phyloP scores from a whole-genome alignment of 2,329 filamentous ascomycete species.

The Aspergillus nomiae region DNA sequence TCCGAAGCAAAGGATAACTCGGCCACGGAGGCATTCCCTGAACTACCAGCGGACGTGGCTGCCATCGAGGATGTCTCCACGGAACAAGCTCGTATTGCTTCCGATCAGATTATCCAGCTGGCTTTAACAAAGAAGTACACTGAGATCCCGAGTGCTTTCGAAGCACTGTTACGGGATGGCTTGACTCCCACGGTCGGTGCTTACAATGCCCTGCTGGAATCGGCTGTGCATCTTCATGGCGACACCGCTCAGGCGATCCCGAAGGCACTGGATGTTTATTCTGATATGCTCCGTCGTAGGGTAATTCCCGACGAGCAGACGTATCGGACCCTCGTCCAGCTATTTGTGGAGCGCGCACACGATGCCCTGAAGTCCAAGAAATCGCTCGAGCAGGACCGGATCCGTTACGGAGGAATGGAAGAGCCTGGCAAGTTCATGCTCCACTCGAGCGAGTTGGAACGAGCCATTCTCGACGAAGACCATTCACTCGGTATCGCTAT shows the following conservation, averaged over 20 bases:
- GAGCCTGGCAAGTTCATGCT: slow-evolving; percentile 85
- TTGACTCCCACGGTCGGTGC: slow-evolving; percentile 78
- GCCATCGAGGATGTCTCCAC: slow-evolving; percentile 53
- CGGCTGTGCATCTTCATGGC: slow-evolving; percentile 78
- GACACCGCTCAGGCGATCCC: slow-evolving; percentile 82
- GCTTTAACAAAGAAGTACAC: slow-evolving; percentile 72
- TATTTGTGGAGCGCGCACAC: slow-evolving; percentile 78
- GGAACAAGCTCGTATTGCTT: slow-evolving; percentile 69
- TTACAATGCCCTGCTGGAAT: slow-evolving; percentile 88
- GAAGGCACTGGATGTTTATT: slow-evolving; percentile 91
- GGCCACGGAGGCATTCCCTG: slow-evolving; percentile 29
- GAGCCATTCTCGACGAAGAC: slow-evolving; percentile 83
- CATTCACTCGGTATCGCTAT: slow-evolving; percentile 83
- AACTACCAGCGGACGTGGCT: slow-evolving; percentile 35
- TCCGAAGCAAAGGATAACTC: slow-evolving; percentile 30
- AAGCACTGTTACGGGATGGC: slow-evolving; percentile 81
- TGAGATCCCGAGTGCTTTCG: slow-evolving; percentile 88
- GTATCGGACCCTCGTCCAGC: slow-evolving; percentile 81
- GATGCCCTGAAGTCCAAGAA: slow-evolving; percentile 75
- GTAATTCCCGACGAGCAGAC: slow-evolving; percentile 81
- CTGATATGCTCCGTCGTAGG: slow-evolving; percentile 88
- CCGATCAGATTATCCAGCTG: slow-evolving; percentile 75
- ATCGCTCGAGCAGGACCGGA: slow-evolving; percentile 75
- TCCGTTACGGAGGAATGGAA: slow-evolving; percentile 82
- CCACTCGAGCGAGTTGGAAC: slow-evolving; percentile 81